These are phyloP conservation scores for Penicillium glabrum DNA, from an alignment of 2,329 filamentous ascomycete genomes.

Conservation along the genomic window DNA sequence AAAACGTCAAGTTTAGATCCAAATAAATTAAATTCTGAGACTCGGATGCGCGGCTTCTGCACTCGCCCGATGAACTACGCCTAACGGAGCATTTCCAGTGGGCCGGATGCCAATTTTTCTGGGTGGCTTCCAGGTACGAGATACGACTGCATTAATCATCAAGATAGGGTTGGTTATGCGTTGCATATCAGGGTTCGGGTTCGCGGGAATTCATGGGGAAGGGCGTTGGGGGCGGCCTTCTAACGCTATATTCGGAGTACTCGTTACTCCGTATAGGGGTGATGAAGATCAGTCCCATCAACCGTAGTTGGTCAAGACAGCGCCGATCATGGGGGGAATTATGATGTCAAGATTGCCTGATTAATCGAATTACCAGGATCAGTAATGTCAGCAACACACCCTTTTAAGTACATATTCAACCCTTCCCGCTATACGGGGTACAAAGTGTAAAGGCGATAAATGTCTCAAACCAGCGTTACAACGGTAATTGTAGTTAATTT, in stretches of 20 bases:
- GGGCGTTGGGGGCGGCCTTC: background rate
- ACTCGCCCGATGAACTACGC: background rate
- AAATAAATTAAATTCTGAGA: background rate
- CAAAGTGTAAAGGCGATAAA: background rate
- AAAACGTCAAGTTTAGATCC: background rate
- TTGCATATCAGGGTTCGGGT: background rate
- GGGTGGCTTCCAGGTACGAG: background rate
- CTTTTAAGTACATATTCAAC: too few species aligned
- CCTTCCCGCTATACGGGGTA: background rate
- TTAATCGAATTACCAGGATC: background rate
- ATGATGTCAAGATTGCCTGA: conserved; percentile 1
- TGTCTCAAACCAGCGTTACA: background rate
- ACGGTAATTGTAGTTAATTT: background rate
- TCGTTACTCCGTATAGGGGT: background rate
- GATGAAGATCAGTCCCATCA: background rate
- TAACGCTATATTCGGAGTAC: background rate
- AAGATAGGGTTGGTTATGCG: background rate
- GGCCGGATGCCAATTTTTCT: background rate
- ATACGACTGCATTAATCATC: background rate
- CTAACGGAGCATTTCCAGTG: background rate
- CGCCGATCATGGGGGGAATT: background rate
- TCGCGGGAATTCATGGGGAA: background rate
- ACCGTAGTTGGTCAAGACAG: background rate
- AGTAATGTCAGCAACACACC: background rate
- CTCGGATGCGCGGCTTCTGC: background rate